phyloP scores from a whole-genome alignment of 768 basidiomycete species.

The Russula olivacea region DNA sequence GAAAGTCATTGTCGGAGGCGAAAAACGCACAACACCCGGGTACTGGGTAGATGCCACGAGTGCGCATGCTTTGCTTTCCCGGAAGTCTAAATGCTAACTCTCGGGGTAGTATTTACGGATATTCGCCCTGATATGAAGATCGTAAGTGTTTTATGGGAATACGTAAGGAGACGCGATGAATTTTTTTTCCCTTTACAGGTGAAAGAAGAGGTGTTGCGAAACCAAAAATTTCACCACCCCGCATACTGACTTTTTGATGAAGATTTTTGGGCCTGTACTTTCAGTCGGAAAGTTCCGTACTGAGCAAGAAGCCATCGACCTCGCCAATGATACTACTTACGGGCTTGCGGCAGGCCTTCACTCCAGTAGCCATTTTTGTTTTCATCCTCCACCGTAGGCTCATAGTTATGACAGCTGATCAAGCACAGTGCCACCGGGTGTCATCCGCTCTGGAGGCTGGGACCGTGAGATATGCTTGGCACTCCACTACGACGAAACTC shows the following conservation, averaged over 20 bases:
- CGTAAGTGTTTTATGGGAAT: conserved; percentile 40
- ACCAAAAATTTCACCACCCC: not conserved
- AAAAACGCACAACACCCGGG: conserved; percentile 68
- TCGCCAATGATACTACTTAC: conserved; percentile 86
- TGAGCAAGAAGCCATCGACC: conserved; percentile 76
- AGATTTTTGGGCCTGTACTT: conserved; percentile 96
- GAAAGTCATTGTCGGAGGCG: conserved; percentile 70
- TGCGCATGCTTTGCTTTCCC: conserved; percentile 34
- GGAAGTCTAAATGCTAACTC: conserved; percentile 1
- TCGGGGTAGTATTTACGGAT: conserved; percentile 66
- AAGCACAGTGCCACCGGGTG: conserved; percentile 85
- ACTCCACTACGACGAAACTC: conserved; percentile 2
- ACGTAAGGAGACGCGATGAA: not conserved
- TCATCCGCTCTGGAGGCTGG: conserved; percentile 83
- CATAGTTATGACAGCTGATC: conserved; percentile 48
- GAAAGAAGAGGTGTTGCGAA: conserved; percentile 56
- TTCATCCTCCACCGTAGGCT: conserved; percentile 15
- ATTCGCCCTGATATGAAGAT: conserved; percentile 80
- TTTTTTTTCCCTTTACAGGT: conserved; percentile 37
- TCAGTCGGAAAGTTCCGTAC: conserved; percentile 76
- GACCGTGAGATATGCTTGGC: conserved; percentile 47
- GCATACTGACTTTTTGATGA: conserved; percentile 3
- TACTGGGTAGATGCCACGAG: conserved; percentile 89
- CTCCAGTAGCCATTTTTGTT: conserved; percentile 50
- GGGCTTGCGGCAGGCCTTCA: conserved; percentile 91